A percentile compares a stretch with the other conserved stretches of the same genome.
phyloP scores from a whole-genome alignment of 352 stramenopile species.

The Saprolegnia parasitica region DNA sequence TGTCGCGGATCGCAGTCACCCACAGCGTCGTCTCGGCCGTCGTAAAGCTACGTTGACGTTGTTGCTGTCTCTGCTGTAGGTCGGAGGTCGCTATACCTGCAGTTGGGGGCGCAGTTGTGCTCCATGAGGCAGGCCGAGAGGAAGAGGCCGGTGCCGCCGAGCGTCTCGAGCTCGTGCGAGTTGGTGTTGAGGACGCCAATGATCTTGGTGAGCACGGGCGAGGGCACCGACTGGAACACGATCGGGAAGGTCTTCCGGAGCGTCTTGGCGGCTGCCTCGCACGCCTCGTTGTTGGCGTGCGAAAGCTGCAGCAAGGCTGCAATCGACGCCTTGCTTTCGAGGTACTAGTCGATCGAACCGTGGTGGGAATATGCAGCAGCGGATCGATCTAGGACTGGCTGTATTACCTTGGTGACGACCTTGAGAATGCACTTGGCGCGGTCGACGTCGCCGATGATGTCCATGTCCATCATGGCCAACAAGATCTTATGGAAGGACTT shows the following conservation, averaged over 20 bases:
- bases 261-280: constrained; percentile 38
- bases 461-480: constrained; percentile 46
- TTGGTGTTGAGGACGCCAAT: constrained; percentile 78
- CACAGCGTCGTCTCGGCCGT: constrained; percentile 60
- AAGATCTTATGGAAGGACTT: constrained; percentile 45
- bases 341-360: constrained; percentile 10
- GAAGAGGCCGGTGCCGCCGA: constrained; percentile 69
- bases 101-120: constrained; percentile 67
- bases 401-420: constrained; percentile 54
- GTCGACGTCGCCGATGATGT: constrained; percentile 65
- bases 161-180: constrained; percentile 67
- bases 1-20: constrained; percentile 70
- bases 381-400: neutral
- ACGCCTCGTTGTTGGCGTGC: constrained; percentile 44
- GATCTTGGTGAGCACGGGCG: constrained; percentile 53
- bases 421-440: constrained; percentile 54
- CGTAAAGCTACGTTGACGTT: constrained; percentile 41
- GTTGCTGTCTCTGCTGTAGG: neutral
- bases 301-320: constrained; percentile 44
- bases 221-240: constrained; percentile 35
- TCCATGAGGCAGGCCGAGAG: constrained; percentile 73
- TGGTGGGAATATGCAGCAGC: no score
- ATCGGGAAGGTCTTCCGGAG: constrained; percentile 44
- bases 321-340: constrained; percentile 30
- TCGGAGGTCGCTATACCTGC: constrained; percentile 31